phyloP scores from a whole-genome alignment of 2,329 filamentous ascomycete genomes.

The Ceratocystis alfenasii region DNA sequence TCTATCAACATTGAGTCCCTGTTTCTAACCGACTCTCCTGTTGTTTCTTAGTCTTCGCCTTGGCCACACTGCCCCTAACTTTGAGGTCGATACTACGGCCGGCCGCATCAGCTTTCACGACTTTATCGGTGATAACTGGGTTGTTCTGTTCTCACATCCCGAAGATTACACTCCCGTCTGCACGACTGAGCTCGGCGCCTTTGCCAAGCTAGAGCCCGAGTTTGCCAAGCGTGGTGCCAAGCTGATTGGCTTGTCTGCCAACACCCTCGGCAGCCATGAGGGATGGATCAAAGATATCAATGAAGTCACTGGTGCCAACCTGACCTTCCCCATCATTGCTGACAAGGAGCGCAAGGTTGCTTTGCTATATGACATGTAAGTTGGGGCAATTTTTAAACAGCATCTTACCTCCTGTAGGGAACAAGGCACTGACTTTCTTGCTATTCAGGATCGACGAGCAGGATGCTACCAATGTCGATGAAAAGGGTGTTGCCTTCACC shows the following conservation, averaged over 20 bases:
- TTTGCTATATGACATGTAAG: conserved; percentile 65
- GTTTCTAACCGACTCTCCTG: background rate
- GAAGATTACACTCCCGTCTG: conserved; percentile 91
- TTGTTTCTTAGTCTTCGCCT: conserved; percentile 41
- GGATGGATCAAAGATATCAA: conserved; percentile 85
- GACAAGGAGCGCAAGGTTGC: conserved; percentile 68
- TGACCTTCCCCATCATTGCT: conserved; percentile 69
- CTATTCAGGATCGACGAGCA: conserved; percentile 58
- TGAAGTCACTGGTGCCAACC: conserved; percentile 59
- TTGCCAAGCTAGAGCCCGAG: conserved; percentile 78
- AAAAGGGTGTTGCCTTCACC: conserved; percentile 78
- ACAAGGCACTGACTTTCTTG: background rate
- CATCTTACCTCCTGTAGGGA: background rate
- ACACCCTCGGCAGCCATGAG: conserved; percentile 71
- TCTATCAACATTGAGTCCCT: no score
- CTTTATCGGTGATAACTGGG: conserved; percentile 68
- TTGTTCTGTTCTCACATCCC: conserved; percentile 73
- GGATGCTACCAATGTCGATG: conserved; percentile 68
- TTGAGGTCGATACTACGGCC: conserved; percentile 67
- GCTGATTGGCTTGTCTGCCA: conserved; percentile 82
- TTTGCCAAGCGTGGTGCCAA: conserved; percentile 80
- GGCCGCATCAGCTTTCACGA: conserved; percentile 73
- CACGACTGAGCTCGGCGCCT: conserved; percentile 88
- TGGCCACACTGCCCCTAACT: conserved; percentile 62
- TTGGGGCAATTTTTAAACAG: conserved; percentile 12